Evolutionary conservation across 441 rosid species (phyloP), one percentile per base, ranked within the genome.

Genomic region (Populus hybrid): DNA sequence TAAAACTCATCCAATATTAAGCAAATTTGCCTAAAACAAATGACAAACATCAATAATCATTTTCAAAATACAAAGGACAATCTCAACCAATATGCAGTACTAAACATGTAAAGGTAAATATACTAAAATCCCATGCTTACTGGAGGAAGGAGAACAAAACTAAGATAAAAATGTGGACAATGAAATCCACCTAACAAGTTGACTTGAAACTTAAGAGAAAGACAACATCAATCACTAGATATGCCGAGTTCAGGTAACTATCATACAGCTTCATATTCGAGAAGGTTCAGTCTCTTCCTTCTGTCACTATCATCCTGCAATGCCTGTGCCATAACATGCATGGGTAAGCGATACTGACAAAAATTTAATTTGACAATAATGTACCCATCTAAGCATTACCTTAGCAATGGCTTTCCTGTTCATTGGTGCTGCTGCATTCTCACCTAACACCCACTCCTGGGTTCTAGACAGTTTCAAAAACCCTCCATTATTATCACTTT

Each of bases 191-290:
- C 28, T 9, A 64, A 24, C 68, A 64, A 12, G 28, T n/a, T 64
- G 29, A 21, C 16, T 64, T 11, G 29, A 68, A 29, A 29, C 40
- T 14, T 61, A 74, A 24, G 64, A 28, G 42, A 61, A 63, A 35
- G 53, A 28, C 45, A 6, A 73, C 38, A 69, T 61, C 9, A 56
- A 70, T 24, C 9, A 70, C 23, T 45, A 72, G 45, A n/a, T 33
- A 82, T 69, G 69, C 75, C 61, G 77, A 81, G 75, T 76, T 71
- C 61, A 76, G 79, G 81, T 78, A 82, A 86, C 78, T 81, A 78
- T 82, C 95, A 78, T 91, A 95, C 98, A 78, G 99, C 97, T 89
- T 90, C 99, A 80, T 95, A 92, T 83, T 89, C 33, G 80, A 95
- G 94, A 82, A 93, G 82, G 87, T 89, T 95, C 38, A 95, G 85